A percentile compares a stretch with the other conserved stretches of the same genome.
phyloP scores from a whole-genome alignment of 148 eudicot genomes.

The Fagopyrum homotropicum region DNA sequence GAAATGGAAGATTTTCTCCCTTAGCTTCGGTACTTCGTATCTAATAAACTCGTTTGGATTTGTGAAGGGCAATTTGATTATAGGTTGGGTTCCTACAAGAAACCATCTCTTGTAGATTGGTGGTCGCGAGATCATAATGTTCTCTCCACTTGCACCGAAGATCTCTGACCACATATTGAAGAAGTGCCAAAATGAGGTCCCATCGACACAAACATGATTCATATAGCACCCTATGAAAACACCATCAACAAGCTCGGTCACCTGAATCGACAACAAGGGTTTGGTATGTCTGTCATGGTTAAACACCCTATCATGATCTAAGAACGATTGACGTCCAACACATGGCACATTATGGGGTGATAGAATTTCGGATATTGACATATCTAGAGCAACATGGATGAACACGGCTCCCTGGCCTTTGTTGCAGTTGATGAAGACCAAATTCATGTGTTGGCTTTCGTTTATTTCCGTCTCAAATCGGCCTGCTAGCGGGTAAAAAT shows the following conservation, averaged over 20 bases:
- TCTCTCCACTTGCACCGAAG: slow-evolving; percentile 2
- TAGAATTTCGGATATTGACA: not conserved
- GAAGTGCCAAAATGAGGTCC: slow-evolving; percentile 27
- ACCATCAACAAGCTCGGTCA: slow-evolving; percentile 29
- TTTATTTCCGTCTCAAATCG: too few species aligned
- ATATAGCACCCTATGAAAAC: slow-evolving; percentile 15
- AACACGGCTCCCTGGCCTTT: slow-evolving; percentile 12
- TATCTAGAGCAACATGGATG: slow-evolving; percentile 6
- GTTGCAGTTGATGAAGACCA: slow-evolving; percentile 11
- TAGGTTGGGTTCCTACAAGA: not conserved
- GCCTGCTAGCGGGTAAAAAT: too few species aligned
- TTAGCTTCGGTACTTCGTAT: not conserved
- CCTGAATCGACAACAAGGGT: slow-evolving; percentile 23
- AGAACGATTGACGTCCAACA: slow-evolving; percentile 18
- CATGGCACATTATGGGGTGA: slow-evolving; percentile 1
- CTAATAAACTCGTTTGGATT: slow-evolving; percentile 13
- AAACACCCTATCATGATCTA: slow-evolving; percentile 17
- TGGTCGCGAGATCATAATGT: slow-evolving; percentile 12
- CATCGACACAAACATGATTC: too few species aligned
- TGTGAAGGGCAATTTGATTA: slow-evolving; percentile 14
- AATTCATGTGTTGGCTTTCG: not conserved
- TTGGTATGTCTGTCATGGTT: slow-evolving; percentile 22
- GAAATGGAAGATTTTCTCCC: slow-evolving; percentile 25
- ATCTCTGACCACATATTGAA: slow-evolving; percentile 21
- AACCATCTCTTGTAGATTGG: not conserved